Conservation (phyloP, 805 yeast species). For the Monosporozyma yasuniensis region DNA sequence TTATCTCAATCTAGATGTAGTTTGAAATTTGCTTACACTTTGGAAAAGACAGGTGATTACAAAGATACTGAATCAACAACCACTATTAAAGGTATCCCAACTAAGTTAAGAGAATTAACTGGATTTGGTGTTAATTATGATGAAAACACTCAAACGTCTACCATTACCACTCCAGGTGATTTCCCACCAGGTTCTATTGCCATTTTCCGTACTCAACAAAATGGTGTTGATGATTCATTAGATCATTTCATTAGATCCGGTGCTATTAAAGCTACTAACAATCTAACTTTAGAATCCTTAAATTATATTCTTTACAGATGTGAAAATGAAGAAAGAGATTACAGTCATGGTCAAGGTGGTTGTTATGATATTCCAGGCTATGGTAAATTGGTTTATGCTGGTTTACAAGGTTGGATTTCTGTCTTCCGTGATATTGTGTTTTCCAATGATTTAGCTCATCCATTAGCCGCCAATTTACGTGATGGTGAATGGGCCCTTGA, state of each 20-base stretch:
- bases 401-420: conserved; percentile 86
- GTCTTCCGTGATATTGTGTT: conserved; percentile 53
- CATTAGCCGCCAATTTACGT: conserved; percentile 71
- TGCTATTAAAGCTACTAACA: conserved; percentile 61
- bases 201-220: conserved; percentile 61
- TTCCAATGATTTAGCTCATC: conserved; percentile 73
- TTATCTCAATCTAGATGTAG: conserved; percentile 53
- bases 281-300: conserved; percentile 56
- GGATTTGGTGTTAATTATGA: conserved; percentile 41
- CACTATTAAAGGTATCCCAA: conserved; percentile 55
- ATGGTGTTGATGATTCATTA: conserved; percentile 53
- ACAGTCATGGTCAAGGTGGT: conserved; percentile 62
- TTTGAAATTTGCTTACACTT: conserved; percentile 48
- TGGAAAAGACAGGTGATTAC: conserved; percentile 45
- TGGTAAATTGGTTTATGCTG: conserved; percentile 77
- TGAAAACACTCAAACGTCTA: conserved; percentile 36
- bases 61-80: conserved; percentile 30
- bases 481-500: conserved; percentile 87
- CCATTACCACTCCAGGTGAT: conserved; percentile 46
- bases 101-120: conserved; percentile 44
- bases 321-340: conserved; percentile 82
- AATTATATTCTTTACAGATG: conserved; percentile 69
- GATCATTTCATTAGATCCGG: conserved; percentile 66
- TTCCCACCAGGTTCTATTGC: conserved; percentile 92
- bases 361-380: conserved; percentile 63